Evolutionary conservation across 495 filamentous ascomycete species (phyloP), one percentile per base, ranked within the genome.

Genomic region (Aspergillus steynii): DNA sequence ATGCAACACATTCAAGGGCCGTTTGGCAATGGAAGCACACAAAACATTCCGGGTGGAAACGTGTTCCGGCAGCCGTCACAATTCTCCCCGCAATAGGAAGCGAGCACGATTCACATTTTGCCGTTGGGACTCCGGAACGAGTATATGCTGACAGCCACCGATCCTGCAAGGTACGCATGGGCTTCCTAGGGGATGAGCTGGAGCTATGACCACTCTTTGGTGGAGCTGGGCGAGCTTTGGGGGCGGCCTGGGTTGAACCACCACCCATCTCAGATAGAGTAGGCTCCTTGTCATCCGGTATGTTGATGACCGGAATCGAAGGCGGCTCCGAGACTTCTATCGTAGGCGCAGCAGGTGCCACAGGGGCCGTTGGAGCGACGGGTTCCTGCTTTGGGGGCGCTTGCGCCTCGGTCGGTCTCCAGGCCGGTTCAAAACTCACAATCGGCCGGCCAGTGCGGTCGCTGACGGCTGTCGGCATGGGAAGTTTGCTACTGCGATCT

Each of bases 1-100:
- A 98, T 31, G 95, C 96, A 29, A 99, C 89, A 56, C 92, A 92
- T 76, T 98, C 96, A 50, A 99, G 90, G 2, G 83, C 79, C 4
- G 93, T 95, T 50, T 88, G 85, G 75, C 95, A 99, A 61, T 92
- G 83, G 75, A 90, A 89, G 75, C 95, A 99, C 25, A 84, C 80
- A 75, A 99, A 97, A 74, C 95, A 99, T 60, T 90, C 86, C 0
- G 96, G 92, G 68, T 99, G 95, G 74, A 97, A 98, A 29, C 93
- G 89, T n/a, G 80, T 75, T 50, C 83, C 82, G 10, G 88, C 88
- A 12, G 96, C 88, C 20, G 88, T 92, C 26, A 99, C 89, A 64
- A 96, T 91, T 57, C 93, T 91, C 12, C 95, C 95, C 52, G 94
- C 85, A 68, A 98, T 98, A 1, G 90, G 85, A 31, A 88, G 76